A percentile compares a stretch with the other conserved stretches of the same genome.
Evolutionary conservation across 768 basidiomycete species (phyloP).

Genomic region (Lenzites betulinus): DNA sequence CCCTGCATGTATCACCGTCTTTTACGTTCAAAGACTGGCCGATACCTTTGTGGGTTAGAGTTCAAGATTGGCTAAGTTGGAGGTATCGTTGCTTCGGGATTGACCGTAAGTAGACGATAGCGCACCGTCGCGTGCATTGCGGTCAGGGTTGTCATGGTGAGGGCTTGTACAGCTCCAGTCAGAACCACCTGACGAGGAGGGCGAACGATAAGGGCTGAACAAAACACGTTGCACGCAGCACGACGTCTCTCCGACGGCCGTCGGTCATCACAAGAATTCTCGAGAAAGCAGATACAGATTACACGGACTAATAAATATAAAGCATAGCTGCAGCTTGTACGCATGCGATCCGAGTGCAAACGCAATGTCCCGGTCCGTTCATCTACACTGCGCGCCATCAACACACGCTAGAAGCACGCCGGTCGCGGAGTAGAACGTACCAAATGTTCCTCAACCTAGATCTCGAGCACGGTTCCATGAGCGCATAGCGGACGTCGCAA

Average conservation of each 20-base stretch:
- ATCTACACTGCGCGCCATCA: conserved; percentile 1
- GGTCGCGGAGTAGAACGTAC: background rate
- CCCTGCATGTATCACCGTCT: background rate
- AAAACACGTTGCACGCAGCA: background rate
- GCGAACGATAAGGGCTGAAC: background rate
- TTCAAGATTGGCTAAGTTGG: background rate
- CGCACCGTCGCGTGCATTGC: background rate
- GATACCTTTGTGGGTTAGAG: background rate
- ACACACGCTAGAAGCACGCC: background rate
- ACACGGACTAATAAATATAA: conserved; percentile 19
- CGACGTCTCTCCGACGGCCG: conserved; percentile 1
- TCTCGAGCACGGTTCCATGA: conserved; percentile 5
- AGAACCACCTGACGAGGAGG: background rate
- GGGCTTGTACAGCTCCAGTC: background rate
- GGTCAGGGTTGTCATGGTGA: conserved; percentile 18
- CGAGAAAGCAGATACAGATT: conserved; percentile 15
- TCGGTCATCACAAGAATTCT: background rate
- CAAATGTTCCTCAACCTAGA: background rate
- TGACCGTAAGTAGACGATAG: background rate
- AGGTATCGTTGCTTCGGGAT: background rate
- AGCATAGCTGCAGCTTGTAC: conserved; percentile 5
- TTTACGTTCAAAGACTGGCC: background rate
- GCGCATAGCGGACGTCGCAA: background rate
- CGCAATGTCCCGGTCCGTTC: background rate
- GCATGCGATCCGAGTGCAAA: conserved; percentile 1